phyloP scores from a whole-genome alignment of 176 grass and related monocot genomes.

The Elaeis guineensis region DNA sequence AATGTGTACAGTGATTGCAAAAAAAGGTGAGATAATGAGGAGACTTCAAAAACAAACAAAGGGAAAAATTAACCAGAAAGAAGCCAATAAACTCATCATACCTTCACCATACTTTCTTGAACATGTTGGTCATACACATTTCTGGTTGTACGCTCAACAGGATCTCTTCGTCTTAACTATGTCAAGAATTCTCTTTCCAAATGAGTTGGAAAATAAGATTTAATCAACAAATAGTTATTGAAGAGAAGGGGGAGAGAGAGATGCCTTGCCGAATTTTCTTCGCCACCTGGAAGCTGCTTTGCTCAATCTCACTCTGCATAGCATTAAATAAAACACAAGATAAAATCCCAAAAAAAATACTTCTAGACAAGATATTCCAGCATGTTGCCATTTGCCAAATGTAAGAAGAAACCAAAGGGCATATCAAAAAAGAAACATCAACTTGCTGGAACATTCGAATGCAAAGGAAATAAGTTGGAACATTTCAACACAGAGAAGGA shows the following conservation, averaged over 20 bases:
- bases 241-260: slow-evolving; percentile 9
- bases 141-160: slow-evolving; percentile 6
- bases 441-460: too few species aligned
- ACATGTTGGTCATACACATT: slow-evolving; percentile 32
- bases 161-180: slow-evolving; percentile 33
- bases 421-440: too few species aligned
- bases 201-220: neutral
- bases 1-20: neutral
- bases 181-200: slow-evolving; percentile 1
- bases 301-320: slow-evolving; percentile 37
- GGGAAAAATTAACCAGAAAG: neutral
- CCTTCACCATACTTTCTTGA: slow-evolving; percentile 42
- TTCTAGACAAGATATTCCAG: neutral
- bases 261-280: slow-evolving; percentile 37
- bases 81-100: slow-evolving; percentile 15
- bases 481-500: too few species aligned
- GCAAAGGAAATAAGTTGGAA: too few species aligned
- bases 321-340: neutral
- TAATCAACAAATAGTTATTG: slow-evolving; percentile 5
- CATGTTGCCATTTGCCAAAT: neutral
- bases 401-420: neutral
- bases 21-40: neutral
- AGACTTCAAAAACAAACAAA: neutral
- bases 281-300: slow-evolving; percentile 21
- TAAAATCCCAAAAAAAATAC: too few species aligned